phyloP scores from a whole-genome alignment of 1,284 basidiomycete genomes.

The Marasmius oreades region DNA sequence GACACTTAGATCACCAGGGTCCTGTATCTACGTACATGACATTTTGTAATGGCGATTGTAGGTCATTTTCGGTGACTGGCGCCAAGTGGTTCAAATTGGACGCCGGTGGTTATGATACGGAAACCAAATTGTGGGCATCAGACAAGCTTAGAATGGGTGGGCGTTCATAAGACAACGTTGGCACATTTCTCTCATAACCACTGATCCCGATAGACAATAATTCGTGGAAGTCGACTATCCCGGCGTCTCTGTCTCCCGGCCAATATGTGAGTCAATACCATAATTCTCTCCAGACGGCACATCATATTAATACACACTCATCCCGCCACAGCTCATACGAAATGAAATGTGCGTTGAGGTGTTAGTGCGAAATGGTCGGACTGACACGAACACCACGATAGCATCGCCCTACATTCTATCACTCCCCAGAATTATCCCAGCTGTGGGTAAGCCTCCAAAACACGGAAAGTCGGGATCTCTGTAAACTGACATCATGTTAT shows the following conservation, averaged over 20 bases:
- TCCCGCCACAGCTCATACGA: constrained; percentile 28
- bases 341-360: constrained; percentile 33
- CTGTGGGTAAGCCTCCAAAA: constrained; percentile 28
- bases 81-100: constrained; percentile 38
- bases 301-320: not conserved
- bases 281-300: not conserved
- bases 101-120: constrained; percentile 30
- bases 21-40: constrained; percentile 40
- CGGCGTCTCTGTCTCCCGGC: constrained; percentile 28
- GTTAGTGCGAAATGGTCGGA: not conserved
- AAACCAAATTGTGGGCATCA: constrained; percentile 30
- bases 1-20: constrained; percentile 33
- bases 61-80: constrained; percentile 28
- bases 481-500: constrained; percentile 8
- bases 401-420: constrained; percentile 34
- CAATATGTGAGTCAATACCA: constrained; percentile 31
- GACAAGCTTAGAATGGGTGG: constrained; percentile 30
- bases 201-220: constrained; percentile 22
- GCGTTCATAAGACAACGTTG: constrained; percentile 13
- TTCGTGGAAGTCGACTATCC: constrained; percentile 34
- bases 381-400: constrained; percentile 9
- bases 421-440: constrained; percentile 36
- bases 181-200: not conserved
- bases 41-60: constrained; percentile 34
- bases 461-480: not conserved